Base-by-base conservation (phyloP, 345 rosid genomes). In the Citrus australasica region DNA sequence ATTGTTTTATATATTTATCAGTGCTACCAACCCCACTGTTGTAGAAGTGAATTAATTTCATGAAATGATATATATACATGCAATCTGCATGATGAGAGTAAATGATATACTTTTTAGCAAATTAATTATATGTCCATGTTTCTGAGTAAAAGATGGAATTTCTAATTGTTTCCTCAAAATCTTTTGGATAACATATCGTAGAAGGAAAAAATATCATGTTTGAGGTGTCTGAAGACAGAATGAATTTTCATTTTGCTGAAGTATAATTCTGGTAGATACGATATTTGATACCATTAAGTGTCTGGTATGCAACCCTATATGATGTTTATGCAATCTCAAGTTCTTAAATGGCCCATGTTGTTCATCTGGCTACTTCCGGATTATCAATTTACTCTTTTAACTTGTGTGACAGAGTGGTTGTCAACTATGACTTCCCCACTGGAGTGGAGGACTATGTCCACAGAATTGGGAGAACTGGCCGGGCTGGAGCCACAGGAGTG, bases 371-470 rank as follows among this genome's bases (percentile, higher is more conserved):
- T 32, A 25, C 25, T 53, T 28, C 13, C 33, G 74, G 76, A 16
- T 33, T 37, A 73, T 46, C 51, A 37, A 21, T 71, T 58, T 24
- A 53, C 25, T 69, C 3, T 66, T 42, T 51, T 33, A n/a, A 53
- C 58, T 32, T 73, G 58, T 79, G 66, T 81, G 2, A 40, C 89
- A 96, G 99, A 91, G 98, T 86, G 84, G 99, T 96, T 56, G 73
- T 96, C 82, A 96, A 96, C 81, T 96, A 92, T 81, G 99, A 96
- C 82, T 96, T 96, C 74, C 98, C 99, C 13, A 94, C 92, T 42
- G 99, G 99, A 74, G 95, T 94, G 73, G 99, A 96, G 83, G 99
- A 96, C 75, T 96, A 96, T 82, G 98, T 96, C 74, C 99, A 96
- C 78, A 87, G 99, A 84, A 96, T 96, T 76, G 99, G 99, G 72